Evolutionary conservation across 495 filamentous ascomycete genomes (phyloP).

Genomic region (Elaphomyces granulatus): DNA sequence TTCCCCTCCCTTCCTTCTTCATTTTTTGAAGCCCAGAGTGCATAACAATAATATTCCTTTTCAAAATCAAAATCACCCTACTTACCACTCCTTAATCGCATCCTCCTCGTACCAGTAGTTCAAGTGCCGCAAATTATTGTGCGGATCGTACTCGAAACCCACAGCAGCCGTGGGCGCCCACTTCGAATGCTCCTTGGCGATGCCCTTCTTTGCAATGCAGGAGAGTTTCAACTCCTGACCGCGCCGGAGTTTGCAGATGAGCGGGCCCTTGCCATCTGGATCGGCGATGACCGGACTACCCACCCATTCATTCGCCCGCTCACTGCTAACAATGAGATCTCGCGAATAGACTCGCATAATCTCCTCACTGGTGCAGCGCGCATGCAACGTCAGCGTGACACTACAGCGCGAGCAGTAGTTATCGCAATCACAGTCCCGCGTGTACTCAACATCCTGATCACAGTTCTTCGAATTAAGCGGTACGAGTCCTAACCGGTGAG

Average conservation of each 20-base stretch:
- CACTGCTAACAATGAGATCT: conserved; percentile 54
- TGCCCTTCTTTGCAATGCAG: conserved; percentile 94
- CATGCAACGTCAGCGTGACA: conserved; percentile 67
- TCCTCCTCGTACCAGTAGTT: conserved; percentile 91
- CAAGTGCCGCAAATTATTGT: conserved; percentile 79
- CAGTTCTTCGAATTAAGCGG: conserved; percentile 74
- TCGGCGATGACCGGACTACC: conserved; percentile 82
- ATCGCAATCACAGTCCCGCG: conserved; percentile 94
- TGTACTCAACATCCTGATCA: conserved; percentile 68
- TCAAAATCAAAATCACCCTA: too few species aligned
- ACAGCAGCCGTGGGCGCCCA: conserved; percentile 87
- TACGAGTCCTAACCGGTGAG: conserved; percentile 82
- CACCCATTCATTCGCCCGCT: conserved; percentile 52
- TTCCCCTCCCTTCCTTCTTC: too few species aligned
- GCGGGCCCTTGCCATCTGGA: conserved; percentile 56
- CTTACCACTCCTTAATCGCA: conserved; percentile 77
- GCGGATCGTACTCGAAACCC: conserved; percentile 95
- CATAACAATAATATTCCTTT: too few species aligned
- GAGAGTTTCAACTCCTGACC: conserved; percentile 78
- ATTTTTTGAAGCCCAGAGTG: too few species aligned
- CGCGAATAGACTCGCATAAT: conserved; percentile 85
- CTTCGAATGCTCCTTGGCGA: conserved; percentile 96
- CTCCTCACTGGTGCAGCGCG: conserved; percentile 64
- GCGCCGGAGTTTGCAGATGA: conserved; percentile 79
- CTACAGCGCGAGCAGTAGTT: conserved; percentile 82